Evolutionary conservation across 2,329 filamentous ascomycete species (phyloP), one percentile per base, ranked within the genome.

Genomic region (Diaporthe destruens): DNA sequence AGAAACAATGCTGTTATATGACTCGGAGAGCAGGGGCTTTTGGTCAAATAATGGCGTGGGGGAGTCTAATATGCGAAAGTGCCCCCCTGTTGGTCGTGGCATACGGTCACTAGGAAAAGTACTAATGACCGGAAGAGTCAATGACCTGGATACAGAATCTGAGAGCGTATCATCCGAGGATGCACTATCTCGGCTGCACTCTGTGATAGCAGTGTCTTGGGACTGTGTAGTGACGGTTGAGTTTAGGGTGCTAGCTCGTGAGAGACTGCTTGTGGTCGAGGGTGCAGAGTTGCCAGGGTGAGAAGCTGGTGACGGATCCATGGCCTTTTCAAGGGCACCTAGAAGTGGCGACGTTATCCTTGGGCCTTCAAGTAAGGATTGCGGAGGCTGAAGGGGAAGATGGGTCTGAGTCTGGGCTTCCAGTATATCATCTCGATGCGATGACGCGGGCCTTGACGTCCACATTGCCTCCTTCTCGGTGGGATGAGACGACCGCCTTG

Each of bases 401-500:
- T 66, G 44, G n/a, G 61, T 66, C 61, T 39, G 29, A 39, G 47
- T 32, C 47, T 66, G 61, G 61, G 14, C n/a, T 18, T 39, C 47
- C 16, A 1, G n/a, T 20, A 47, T 53, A 39, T 53, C 53, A 39
- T 39, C 9, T 12, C 4, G 36, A 9, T 23, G 20, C 39, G 61
- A 6, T 66, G 61, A 53, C 47, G 29, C 61, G 20, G 44, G 32
- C 57, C 4, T 47, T 47, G 57, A 47, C 57, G 11, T 34, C 57
- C 39, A 47, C 47, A 20, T 18, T 14, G 14, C 47, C 0, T 16
- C 11, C 1, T 36, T 14, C 2, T 36, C 47, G 6, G 36, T n/a
- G 44, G 32, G 2, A 0, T 20, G 16, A 53, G 42, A 25, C 12
- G 5, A 29, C 36, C n/a, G 0, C 6, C 4, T 23, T 44, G 61